These are phyloP conservation scores for Epichloe baconii DNA, from an alignment of 2,329 filamentous ascomycete genomes.

Conservation along the genomic window DNA sequence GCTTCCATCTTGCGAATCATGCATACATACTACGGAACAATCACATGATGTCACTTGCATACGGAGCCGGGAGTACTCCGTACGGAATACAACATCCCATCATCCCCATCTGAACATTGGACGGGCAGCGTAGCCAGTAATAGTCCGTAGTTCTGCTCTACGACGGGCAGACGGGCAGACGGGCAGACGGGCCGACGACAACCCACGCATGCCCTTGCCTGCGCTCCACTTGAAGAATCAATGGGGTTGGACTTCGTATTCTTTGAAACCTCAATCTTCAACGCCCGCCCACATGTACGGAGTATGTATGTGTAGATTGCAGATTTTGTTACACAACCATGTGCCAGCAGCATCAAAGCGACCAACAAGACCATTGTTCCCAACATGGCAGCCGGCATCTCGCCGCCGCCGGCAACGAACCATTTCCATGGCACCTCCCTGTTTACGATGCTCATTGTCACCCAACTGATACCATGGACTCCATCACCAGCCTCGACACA, in stretches of 20 bases:
- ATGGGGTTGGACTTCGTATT: not conserved
- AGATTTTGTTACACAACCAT: not conserved
- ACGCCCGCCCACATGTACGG: no score
- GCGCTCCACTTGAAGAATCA: not conserved
- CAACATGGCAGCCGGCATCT: not conserved
- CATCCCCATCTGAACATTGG: not conserved
- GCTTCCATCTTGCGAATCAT: no score
- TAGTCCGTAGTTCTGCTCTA: no score
- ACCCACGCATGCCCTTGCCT: not conserved
- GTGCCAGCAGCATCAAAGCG: constrained; percentile 1
- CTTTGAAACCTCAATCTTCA: not conserved
- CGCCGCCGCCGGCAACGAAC: not conserved
- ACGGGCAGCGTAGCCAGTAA: no score
- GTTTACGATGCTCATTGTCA: constrained; percentile 75
- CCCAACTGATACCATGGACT: constrained; percentile 63
- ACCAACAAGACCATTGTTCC: not conserved
- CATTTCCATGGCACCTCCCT: constrained; percentile 57
- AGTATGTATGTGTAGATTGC: no score
- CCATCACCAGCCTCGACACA: constrained; percentile 38
- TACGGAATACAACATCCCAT: not conserved
- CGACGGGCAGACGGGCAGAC: no score
- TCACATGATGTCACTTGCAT: no score
- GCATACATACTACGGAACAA: no score
- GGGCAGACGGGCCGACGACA: not conserved
- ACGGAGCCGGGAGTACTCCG: no score